Evolutionary conservation across 352 stramenopile genomes (phyloP).

Genomic region (Thraustotheca clavata): DNA sequence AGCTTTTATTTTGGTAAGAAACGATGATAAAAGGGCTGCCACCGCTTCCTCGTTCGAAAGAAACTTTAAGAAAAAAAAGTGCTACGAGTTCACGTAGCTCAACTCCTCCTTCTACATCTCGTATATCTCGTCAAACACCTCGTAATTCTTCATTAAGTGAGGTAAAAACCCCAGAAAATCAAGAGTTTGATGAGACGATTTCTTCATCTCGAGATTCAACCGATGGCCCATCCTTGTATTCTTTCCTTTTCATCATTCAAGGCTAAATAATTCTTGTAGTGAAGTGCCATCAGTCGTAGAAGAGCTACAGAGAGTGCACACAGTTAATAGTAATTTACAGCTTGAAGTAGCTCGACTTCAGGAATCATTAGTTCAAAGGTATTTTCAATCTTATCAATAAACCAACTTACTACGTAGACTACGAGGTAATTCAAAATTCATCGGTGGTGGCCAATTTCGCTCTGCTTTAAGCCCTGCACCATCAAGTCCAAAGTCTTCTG

Average conservation of each 20-base stretch:
- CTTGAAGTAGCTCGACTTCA: conserved; percentile 12
- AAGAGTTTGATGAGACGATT: too few species aligned
- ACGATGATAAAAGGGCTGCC: conserved; percentile 14
- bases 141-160: too few species aligned
- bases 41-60: not conserved
- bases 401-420: not conserved
- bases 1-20: not conserved
- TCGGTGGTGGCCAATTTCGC: conserved; percentile 17
- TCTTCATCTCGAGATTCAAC: too few species aligned
- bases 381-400: not conserved
- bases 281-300: not conserved
- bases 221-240: not conserved
- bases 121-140: too few species aligned
- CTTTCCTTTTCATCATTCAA: not conserved
- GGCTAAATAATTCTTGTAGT: not conserved
- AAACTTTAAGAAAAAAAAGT: conserved; percentile 7
- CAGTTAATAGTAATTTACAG: not conserved
- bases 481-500: conserved; percentile 2
- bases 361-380: conserved; percentile 13
- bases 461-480: not conserved
- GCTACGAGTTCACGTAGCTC: not conserved
- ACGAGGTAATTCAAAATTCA: conserved; percentile 16
- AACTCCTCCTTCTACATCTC: too few species aligned
- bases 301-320: conserved; percentile 5
- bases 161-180: too few species aligned